Evolutionary conservation across 768 basidiomycete species (phyloP).

Genomic region (Tricholoma matsutake): DNA sequence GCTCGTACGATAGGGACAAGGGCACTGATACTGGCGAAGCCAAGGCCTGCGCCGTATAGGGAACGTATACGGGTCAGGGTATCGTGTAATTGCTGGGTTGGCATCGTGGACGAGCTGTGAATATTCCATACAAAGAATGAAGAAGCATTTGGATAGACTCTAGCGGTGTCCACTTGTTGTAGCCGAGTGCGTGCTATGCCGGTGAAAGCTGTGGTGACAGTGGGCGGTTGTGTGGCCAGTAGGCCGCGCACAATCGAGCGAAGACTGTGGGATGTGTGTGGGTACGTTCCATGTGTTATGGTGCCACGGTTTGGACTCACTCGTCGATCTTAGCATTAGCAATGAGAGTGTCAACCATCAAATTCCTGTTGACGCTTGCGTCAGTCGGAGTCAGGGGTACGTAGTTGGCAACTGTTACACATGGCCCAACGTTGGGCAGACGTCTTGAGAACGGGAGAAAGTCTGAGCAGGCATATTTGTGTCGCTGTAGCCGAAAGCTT

Average conservation of each 20-base stretch:
- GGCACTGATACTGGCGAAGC: conserved; percentile 58
- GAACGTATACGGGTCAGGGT: conserved; percentile 59
- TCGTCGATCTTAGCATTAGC: conserved; percentile 74
- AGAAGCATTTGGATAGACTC: conserved; percentile 34
- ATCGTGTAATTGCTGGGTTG: conserved; percentile 52
- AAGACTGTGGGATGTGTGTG: conserved; percentile 42
- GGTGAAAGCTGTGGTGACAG: conserved; percentile 60
- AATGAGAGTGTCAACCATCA: conserved; percentile 78
- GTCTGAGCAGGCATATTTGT: conserved; percentile 52
- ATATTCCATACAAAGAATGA: conserved; percentile 44
- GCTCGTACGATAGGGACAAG: conserved; percentile 61
- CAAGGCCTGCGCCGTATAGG: conserved; percentile 76
- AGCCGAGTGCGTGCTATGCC: conserved; percentile 60
- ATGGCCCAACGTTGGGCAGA: conserved; percentile 58
- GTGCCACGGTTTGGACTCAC: conserved; percentile 35
- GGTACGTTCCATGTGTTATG: conserved; percentile 3
- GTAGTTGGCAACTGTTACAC: conserved; percentile 46
- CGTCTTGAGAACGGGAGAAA: conserved; percentile 34
- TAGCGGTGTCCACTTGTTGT: conserved; percentile 42
- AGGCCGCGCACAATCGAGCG: conserved; percentile 70
- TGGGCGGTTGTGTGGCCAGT: conserved; percentile 69
- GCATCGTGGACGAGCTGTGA: conserved; percentile 37
- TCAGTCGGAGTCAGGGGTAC: conserved; percentile 9
- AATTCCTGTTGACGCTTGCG: conserved; percentile 42
- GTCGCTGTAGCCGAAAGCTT: neutral